These are phyloP conservation scores for Tuber calosporum DNA, from an alignment of 495 filamentous ascomycete genomes.

Conservation along the genomic window DNA sequence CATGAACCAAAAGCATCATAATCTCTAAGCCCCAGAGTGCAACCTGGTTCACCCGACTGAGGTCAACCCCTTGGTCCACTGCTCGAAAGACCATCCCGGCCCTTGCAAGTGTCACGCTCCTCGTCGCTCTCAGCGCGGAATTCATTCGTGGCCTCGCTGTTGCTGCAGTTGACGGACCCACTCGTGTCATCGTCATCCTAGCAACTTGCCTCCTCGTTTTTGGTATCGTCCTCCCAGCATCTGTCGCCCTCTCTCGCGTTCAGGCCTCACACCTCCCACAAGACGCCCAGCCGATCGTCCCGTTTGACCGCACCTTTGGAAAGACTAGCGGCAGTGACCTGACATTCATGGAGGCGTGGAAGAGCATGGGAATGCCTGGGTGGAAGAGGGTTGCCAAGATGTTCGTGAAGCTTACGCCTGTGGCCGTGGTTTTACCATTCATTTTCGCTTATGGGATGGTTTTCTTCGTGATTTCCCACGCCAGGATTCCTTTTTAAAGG, in stretches of 20 bases:
- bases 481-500: neutral
- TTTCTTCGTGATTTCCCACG: neutral
- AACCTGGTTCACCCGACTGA: conserved; percentile 16
- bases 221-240: conserved; percentile 54
- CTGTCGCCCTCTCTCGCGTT: conserved; percentile 58
- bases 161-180: conserved; percentile 28
- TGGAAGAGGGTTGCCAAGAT: conserved; percentile 24
- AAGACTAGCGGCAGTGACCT: conserved; percentile 6
- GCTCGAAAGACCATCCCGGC: conserved; percentile 19
- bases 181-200: conserved; percentile 25
- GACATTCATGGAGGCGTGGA: conserved; percentile 15
- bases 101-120: conserved; percentile 19
- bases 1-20: conserved; percentile 19
- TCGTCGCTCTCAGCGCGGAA: conserved; percentile 39
- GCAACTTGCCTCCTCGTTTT: conserved; percentile 40
- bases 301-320: conserved; percentile 66
- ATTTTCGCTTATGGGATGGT: neutral
- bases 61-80: conserved; percentile 17
- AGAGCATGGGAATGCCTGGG: conserved; percentile 18
- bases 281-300: conserved; percentile 62
- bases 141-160: neutral
- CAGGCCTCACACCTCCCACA: conserved; percentile 66
- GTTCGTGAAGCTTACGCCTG: conserved; percentile 4
- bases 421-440: neutral
- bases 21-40: conserved; percentile 24